Base-by-base conservation (phyloP, 202 grass and related monocot species). In the Bolboschoenoplectus hybrid region DNA sequence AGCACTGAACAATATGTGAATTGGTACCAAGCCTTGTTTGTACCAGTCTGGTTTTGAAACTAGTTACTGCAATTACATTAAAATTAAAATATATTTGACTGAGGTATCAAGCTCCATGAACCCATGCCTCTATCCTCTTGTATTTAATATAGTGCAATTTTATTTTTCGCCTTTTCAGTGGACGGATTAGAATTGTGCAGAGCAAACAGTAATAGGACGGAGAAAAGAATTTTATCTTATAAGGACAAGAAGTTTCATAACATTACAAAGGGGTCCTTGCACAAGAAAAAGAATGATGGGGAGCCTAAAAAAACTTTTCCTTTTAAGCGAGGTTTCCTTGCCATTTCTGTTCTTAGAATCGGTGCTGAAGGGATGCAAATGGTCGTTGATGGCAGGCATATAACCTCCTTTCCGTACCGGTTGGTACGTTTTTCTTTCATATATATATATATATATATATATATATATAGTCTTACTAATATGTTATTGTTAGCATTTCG, bases 381-480 rank as follows among this genome's bases (percentile, higher is more conserved):
- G 91, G 93, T 91, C 9, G 91, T 97, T 78, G 95, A 97, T 56
- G 95, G 95, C 84, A 97, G 90, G 84, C 95, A 97, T 86, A 83
- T 92, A 63, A 98, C 91, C 78, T 98, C 95, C 2, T 98, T 95
- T 86, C 77, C 90, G 19, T 92, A 91, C 88, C 86, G 91, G 65
- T 87, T 90, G 88, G 95, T 95, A 88, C 76, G 79, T 77, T 12
- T 58, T 58, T 82, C 4, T 49, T 34, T 69, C 38, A 43, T 69
- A 40, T 6, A 41, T 41, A 12, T 69, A 2, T 66, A 10, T 66
- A 11, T 26, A 26, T 26, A 26, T 26, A 26, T 26, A 0, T 26
- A 26, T 26, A 26, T 26, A 26, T 26, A 26, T 26, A 26, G 26
- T 26, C 26, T 26, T 26, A 0, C 26, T 26, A 26, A 26, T 26